Percentiles rank a stretch among this genome's conserved stretches.
Conservation (phyloP, 495 filamentous ascomycete species). For the Aspergillus olivimuriae region DNA sequence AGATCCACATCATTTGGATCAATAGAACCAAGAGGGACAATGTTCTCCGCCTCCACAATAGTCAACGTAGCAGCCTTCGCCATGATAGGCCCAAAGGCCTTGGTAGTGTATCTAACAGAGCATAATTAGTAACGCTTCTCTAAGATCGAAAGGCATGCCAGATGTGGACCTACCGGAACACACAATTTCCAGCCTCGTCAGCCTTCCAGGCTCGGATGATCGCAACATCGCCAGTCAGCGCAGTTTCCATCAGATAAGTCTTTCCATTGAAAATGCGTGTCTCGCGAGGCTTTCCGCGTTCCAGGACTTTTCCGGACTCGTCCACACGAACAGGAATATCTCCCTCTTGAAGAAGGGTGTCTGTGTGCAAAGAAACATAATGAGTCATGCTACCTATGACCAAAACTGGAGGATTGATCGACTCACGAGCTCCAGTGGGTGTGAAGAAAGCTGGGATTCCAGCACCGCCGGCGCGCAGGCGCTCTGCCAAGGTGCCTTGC, state of each 20-base stretch:
- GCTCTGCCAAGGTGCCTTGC: slow-evolving; percentile 83
- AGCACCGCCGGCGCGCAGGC: slow-evolving; percentile 74
- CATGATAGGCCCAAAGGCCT: slow-evolving; percentile 79
- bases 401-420: too few relatives aligned
- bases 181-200: slow-evolving; percentile 81
- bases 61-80: slow-evolving; percentile 79
- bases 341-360: slow-evolving; percentile 76
- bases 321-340: slow-evolving; percentile 75
- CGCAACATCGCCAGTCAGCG: slow-evolving; percentile 78
- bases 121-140: slow-evolving; percentile 1
- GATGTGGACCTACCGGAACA: slow-evolving; percentile 61
- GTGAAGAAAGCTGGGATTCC: slow-evolving; percentile 92
- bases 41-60: slow-evolving; percentile 88
- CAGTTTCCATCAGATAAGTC: slow-evolving; percentile 77
- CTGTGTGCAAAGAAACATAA: slow-evolving; percentile 11
- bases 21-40: slow-evolving; percentile 79
- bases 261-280: slow-evolving; percentile 81
- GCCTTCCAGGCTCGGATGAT: slow-evolving; percentile 85
- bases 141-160: slow-evolving; percentile 46
- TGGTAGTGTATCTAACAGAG: slow-evolving; percentile 37
- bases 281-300: slow-evolving; percentile 70
- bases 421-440: slow-evolving; percentile 67
- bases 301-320: slow-evolving; percentile 61
- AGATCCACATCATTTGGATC: slow-evolving; percentile 73
- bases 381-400: too few relatives aligned